phyloP scores from a whole-genome alignment of 2,329 filamentous ascomycete species.

The Ascocoryne sarcoides region DNA sequence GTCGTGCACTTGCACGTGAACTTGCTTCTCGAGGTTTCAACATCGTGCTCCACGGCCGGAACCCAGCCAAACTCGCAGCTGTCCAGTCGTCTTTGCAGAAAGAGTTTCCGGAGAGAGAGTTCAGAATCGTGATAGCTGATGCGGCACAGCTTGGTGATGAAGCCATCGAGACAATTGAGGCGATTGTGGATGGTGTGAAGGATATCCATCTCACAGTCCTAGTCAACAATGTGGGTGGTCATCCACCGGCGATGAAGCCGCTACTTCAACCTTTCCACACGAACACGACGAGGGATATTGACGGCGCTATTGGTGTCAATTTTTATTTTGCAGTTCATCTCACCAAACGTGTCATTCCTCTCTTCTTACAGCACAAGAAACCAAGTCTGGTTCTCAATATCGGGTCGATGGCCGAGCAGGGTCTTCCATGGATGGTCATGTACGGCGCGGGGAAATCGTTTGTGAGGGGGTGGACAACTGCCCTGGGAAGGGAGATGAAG shows the following conservation, averaged over 20 bases:
- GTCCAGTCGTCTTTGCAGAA: too few species aligned
- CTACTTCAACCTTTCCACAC: too few species aligned
- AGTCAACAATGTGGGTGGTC: too few species aligned
- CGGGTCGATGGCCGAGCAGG: not conserved
- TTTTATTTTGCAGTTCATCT: not conserved
- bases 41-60: constrained; percentile 85
- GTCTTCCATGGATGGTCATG: not conserved
- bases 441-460: not conserved
- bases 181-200: too few species aligned
- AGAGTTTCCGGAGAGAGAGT: too few species aligned
- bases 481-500: not conserved
- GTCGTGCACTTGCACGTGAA: constrained; percentile 86
- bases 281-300: not conserved
- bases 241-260: too few species aligned
- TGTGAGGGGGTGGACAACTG: not conserved
- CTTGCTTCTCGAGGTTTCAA: constrained; percentile 87
- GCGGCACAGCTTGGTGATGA: too few species aligned
- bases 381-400: not conserved
- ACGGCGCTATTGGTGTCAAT: not conserved
- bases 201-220: too few species aligned
- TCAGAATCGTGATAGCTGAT: too few species aligned
- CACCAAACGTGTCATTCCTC: not conserved
- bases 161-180: too few species aligned
- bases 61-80: constrained; percentile 18
- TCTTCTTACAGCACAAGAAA: not conserved